Evolutionary conservation across 73 alveolate genomes (phyloP).

Genomic region (Breviolum minutum): DNA sequence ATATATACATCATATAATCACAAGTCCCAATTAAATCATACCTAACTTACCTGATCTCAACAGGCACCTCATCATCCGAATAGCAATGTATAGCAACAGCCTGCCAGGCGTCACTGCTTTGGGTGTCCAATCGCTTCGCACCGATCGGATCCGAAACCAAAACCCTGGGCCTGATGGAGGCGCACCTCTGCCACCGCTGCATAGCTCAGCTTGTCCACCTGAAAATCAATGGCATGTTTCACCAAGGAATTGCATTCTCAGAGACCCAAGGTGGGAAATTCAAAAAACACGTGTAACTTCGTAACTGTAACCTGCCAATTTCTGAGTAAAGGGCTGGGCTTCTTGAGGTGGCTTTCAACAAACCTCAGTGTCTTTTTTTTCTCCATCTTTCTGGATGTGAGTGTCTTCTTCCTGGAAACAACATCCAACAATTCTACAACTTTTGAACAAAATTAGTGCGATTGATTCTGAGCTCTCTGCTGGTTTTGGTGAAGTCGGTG

Average conservation of each 20-base stretch:
- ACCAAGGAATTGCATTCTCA: too few species aligned
- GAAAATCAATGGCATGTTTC: not conserved
- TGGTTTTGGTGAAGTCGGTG: constrained; percentile 23
- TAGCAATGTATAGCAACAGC: constrained; percentile 55
- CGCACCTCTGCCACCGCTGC: constrained; percentile 29
- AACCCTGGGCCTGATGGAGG: not conserved
- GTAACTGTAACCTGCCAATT: too few species aligned
- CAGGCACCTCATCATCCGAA: constrained; percentile 3
- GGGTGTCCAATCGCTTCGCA: too few species aligned
- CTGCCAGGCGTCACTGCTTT: not conserved
- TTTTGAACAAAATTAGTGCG: too few species aligned
- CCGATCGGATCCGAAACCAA: too few species aligned
- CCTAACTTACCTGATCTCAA: too few species aligned
- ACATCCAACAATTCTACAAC: too few species aligned
- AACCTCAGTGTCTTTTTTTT: not conserved
- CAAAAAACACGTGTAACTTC: not conserved
- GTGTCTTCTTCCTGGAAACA: not conserved
- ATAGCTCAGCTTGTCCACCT: constrained; percentile 12
- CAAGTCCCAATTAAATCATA: not conserved
- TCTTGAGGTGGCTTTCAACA: not conserved
- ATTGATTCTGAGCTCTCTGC: not conserved
- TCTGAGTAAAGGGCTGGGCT: not conserved
- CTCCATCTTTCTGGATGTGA: not conserved
- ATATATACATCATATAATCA: too few species aligned
- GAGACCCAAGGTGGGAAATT: not conserved